A percentile compares a stretch with the other conserved stretches of the same genome.
Evolutionary conservation across 2,329 filamentous ascomycete genomes (phyloP).

Genomic region (Aspergillus tamarii): DNA sequence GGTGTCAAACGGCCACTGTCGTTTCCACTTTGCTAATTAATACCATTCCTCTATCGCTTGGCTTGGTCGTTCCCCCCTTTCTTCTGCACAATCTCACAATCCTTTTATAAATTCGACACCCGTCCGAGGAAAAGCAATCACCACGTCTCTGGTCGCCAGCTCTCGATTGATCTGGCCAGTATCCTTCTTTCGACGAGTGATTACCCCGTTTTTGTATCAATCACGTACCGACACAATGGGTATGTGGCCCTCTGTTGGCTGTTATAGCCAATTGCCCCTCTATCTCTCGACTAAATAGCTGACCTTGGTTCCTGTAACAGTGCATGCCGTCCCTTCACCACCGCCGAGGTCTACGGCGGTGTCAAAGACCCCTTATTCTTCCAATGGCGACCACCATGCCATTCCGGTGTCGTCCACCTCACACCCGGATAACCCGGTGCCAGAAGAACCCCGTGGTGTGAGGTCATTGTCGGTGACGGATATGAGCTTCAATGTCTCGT

Average conservation of each 20-base stretch:
- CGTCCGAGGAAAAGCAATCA: constrained; percentile 6
- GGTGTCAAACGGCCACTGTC: constrained; percentile 9
- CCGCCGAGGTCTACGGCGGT: constrained; percentile 30
- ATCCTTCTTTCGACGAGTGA: neutral
- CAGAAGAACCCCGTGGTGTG: constrained; percentile 48
- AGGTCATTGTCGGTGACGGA: constrained; percentile 42
- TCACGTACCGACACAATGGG: constrained; percentile 10
- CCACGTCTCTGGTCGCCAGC: constrained; percentile 1
- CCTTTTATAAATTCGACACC: constrained; percentile 2
- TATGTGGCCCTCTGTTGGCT: constrained; percentile 10
- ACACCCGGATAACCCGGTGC: constrained; percentile 52
- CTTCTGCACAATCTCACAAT: neutral
- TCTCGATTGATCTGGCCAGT: constrained; percentile 1
- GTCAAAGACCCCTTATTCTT: constrained; percentile 25
- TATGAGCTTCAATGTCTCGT: constrained; percentile 33
- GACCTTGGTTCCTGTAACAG: constrained; percentile 17
- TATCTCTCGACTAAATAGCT: neutral
- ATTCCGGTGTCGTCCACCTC: constrained; percentile 46
- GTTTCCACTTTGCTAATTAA: constrained; percentile 14
- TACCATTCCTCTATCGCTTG: constrained; percentile 1
- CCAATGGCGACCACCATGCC: constrained; percentile 30
- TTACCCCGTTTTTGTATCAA: neutral
- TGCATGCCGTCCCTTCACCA: constrained; percentile 34
- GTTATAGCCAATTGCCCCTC: neutral
- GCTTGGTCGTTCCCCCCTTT: neutral